These are phyloP conservation scores for Phytophthora gonapodyides DNA, from an alignment of 352 stramenopile genomes.

Conservation along the genomic window DNA sequence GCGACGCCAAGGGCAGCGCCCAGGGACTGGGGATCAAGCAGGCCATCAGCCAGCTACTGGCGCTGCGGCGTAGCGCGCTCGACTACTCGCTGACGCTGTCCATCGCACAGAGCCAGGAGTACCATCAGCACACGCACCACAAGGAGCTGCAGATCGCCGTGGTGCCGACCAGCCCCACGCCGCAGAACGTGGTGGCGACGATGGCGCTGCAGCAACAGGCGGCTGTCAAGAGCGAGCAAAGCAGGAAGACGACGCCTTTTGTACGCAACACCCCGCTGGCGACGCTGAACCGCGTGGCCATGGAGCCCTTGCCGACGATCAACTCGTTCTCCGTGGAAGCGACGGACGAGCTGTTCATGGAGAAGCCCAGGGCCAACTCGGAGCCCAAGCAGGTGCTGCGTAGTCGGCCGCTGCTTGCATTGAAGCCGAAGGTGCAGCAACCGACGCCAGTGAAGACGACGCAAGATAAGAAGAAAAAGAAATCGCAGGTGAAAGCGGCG, in stretches of 20 bases:
- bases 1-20: conserved; percentile 6
- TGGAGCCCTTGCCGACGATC: conserved; percentile 25
- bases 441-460: neutral
- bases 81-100: conserved; percentile 68
- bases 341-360: conserved; percentile 18
- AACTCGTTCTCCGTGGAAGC: conserved; percentile 9
- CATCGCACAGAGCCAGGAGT: conserved; percentile 46
- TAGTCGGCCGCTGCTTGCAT: conserved; percentile 22
- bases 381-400: conserved; percentile 37
- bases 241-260: conserved; percentile 11
- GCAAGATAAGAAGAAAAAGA: conserved; percentile 21
- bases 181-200: conserved; percentile 31
- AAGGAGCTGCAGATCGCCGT: conserved; percentile 35
- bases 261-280: conserved; percentile 14
- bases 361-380: conserved; percentile 36
- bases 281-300: conserved; percentile 22
- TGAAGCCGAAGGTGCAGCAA: conserved; percentile 30
- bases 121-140: conserved; percentile 5
- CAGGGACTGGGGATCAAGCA: conserved; percentile 30
- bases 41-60: conserved; percentile 23
- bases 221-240: conserved; percentile 15
- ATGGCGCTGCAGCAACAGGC: conserved; percentile 32
- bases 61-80: conserved; percentile 49
- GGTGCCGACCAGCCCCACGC: conserved; percentile 22
- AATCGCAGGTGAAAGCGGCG: conserved; percentile 7